Percentiles rank a stretch among this genome's conserved stretches.
phyloP scores from a whole-genome alignment of 1,284 basidiomycete genomes.

The Ceratobasidium papillatum region DNA sequence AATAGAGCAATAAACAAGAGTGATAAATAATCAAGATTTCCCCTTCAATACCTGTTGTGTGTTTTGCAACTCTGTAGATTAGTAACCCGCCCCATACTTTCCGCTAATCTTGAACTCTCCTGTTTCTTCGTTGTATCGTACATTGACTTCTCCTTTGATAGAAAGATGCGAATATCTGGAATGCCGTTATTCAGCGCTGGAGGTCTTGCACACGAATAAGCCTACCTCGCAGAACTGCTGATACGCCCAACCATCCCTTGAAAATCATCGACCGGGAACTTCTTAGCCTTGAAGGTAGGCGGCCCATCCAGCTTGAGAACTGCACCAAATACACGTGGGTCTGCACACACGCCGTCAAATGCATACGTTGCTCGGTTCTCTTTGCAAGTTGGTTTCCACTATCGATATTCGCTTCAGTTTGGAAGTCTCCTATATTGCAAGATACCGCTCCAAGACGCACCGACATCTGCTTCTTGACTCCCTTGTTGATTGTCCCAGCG shows the following conservation, averaged over 20 bases:
- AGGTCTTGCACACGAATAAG: slow-evolving; percentile 38
- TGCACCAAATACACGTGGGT: slow-evolving; percentile 62
- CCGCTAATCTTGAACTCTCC: slow-evolving; percentile 64
- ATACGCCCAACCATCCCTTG: slow-evolving; percentile 53
- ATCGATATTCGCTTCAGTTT: slow-evolving; percentile 25
- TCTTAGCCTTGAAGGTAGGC: slow-evolving; percentile 64
- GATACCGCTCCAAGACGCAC: slow-evolving; percentile 55
- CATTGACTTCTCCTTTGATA: slow-evolving; percentile 59
- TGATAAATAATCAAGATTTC: not conserved
- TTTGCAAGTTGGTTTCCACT: slow-evolving; percentile 67
- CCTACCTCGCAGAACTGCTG: not conserved
- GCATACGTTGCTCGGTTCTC: slow-evolving; percentile 59
- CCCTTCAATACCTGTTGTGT: not conserved
- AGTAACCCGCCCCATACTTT: slow-evolving; percentile 52
- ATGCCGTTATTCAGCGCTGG: not conserved
- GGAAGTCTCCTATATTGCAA: too few species aligned
- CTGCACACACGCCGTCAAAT: slow-evolving; percentile 65
- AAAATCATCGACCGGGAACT: slow-evolving; percentile 60
- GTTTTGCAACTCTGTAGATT: not conserved
- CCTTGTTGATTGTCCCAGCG: slow-evolving; percentile 57
- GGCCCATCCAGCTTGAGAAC: slow-evolving; percentile 59
- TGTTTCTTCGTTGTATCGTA: slow-evolving; percentile 59
- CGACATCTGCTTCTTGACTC: slow-evolving; percentile 65
- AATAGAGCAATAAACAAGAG: not conserved
- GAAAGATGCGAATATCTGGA: slow-evolving; percentile 56